Evolutionary conservation across 352 stramenopile genomes (phyloP), one percentile per base, ranked within the genome.

Genomic region (Phytophthora citricola): DNA sequence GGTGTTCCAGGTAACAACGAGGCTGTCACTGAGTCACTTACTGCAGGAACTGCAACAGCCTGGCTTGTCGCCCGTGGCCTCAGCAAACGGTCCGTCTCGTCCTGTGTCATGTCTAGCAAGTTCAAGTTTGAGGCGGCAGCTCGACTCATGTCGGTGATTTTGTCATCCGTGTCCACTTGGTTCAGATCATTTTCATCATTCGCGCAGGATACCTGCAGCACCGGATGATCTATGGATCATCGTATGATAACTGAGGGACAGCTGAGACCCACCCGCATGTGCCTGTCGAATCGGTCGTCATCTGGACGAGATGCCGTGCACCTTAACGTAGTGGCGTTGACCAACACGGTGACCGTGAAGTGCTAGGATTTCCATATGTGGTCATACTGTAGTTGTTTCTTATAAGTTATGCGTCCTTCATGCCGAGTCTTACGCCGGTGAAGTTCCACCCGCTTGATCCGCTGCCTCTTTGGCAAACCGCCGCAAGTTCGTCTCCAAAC

Each of bases 401-500:
- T 27, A 24, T 51, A 51, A 36, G 45, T 49, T 49, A 49, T 26
- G 24, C 8, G 14, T 24, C 5, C 45, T n/a, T 4, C 44, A 52
- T 39, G 15, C 39, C 38, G 27, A 26, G 29, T 15, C 34, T 58
- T 58, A 48, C 15, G 20, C 7, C 32, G n/a, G 26, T 20, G 46
- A 36, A 32, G 32, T 17, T 20, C 27, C 3, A 11, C 15, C 26
- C 17, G 43, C 27, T 36, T 57, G 9, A 26, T 50, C 22, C 15
- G 47, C 58, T 29, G 75, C 75, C 17, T 81, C 66, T 1, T 52
- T 14, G 1, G 75, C 73, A 65, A 73, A 76, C 3, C 34, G 47
- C 12, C 73, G 59, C 26, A 83, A 50, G 11, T 59, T 15, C 1
- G 52, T 62, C 45, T 84, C 76, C 7, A 84, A 46, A 0, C 26